Evolutionary conservation across 2,329 filamentous ascomycete species (phyloP).

Genomic region (Anisogramma anomala): DNA sequence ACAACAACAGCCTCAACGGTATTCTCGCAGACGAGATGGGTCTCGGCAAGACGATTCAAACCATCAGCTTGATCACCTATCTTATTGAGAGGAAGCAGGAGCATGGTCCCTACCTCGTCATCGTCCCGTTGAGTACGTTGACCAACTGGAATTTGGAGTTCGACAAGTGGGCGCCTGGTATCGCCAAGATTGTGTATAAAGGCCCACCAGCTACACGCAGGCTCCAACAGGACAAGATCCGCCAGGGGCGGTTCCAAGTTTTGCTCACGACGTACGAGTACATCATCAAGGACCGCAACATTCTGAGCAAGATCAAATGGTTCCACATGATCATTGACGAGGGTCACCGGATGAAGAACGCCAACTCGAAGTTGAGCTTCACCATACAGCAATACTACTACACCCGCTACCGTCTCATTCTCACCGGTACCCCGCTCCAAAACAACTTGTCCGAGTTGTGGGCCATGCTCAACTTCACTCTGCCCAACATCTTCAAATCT

Average conservation of each 20-base stretch:
- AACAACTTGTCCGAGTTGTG: constrained; percentile 95
- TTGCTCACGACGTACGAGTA: constrained; percentile 97
- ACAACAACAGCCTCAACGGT: constrained; percentile 99
- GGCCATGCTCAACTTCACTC: constrained; percentile 96
- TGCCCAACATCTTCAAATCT: constrained; percentile 98
- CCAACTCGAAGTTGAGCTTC: constrained; percentile 86
- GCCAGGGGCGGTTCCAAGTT: constrained; percentile 91
- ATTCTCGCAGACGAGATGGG: constrained; percentile 99
- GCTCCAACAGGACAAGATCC: constrained; percentile 83
- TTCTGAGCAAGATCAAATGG: constrained; percentile 98
- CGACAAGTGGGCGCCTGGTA: constrained; percentile 92
- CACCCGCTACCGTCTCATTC: constrained; percentile 88
- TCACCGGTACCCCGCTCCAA: constrained; percentile 93
- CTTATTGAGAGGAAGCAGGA: constrained; percentile 94
- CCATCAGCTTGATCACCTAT: constrained; percentile 93
- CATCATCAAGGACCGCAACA: constrained; percentile 94
- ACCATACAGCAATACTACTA: constrained; percentile 93
- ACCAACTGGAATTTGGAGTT: constrained; percentile 99
- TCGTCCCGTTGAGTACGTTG: constrained; percentile 90
- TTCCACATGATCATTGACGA: constrained; percentile 99
- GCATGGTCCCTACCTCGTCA: constrained; percentile 84
- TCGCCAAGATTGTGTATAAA: constrained; percentile 88
- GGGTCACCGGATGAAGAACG: constrained; percentile 99
- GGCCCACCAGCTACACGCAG: constrained; percentile 82
- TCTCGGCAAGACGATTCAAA: constrained; percentile 98